A percentile compares a stretch with the other conserved stretches of the same genome.
These are phyloP conservation scores for Fusarium sp. DNA, from an alignment of 2,329 filamentous ascomycete species.

Conservation along the genomic window DNA sequence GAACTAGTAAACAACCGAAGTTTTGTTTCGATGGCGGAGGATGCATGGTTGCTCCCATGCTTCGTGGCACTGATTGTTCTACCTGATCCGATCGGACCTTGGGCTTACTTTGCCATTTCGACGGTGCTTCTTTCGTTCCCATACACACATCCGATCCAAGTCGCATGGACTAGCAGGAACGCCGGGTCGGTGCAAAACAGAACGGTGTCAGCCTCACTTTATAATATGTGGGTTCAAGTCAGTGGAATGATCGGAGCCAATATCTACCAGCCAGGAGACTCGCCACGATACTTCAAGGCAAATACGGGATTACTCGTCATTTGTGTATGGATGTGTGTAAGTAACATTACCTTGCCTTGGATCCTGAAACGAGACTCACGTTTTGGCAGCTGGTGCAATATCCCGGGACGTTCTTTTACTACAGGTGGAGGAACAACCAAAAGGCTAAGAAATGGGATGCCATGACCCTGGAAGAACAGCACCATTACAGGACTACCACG, in stretches of 20 bases:
- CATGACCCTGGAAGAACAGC: conserved; percentile 56
- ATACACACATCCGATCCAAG: not conserved
- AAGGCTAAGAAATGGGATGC: conserved; percentile 55
- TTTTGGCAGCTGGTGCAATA: conserved; percentile 51
- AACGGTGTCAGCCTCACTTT: conserved; percentile 64
- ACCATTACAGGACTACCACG: conserved; percentile 58
- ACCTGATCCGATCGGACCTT: conserved; percentile 29
- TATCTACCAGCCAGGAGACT: conserved; percentile 53
- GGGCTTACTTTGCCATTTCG: not conserved
- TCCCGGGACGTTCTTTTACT: conserved; percentile 55
- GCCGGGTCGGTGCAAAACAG: conserved; percentile 57
- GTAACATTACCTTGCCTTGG: fast-evolving
- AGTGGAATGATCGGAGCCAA: conserved; percentile 56
- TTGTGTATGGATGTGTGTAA: conserved; percentile 13
- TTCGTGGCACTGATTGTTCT: conserved; percentile 61
- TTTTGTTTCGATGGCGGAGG: conserved; percentile 59
- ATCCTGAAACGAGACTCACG: not conserved
- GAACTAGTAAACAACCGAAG: conserved; percentile 63
- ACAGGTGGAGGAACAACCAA: conserved; percentile 53
- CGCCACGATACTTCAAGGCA: conserved; percentile 53
- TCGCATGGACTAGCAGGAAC: not conserved
- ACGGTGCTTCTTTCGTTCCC: not conserved
- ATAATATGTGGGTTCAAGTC: conserved; percentile 62
- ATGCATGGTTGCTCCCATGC: conserved; percentile 67
- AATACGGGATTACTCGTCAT: conserved; percentile 45